Conservation (phyloP, 139 green algal genomes). For the Chlorella ohadii region DNA sequence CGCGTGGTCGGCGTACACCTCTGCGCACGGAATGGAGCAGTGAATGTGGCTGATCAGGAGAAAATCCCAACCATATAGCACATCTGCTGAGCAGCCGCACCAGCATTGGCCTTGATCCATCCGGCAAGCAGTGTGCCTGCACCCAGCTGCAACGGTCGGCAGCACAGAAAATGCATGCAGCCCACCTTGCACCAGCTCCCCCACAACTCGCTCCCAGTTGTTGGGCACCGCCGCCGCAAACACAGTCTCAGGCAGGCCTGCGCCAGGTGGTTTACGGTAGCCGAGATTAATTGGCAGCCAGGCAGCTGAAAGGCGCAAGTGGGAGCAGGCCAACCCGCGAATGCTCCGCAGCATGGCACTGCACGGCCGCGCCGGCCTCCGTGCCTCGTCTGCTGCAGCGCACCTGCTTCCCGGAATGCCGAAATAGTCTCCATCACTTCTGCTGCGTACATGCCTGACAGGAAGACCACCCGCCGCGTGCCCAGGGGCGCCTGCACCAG, state of each 20-base stretch:
- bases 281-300: background rate
- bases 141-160: too few relatives aligned
- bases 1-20: slow-evolving; percentile 29
- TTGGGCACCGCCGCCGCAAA: slow-evolving; percentile 33
- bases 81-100: too few relatives aligned
- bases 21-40: background rate
- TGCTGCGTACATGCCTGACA: slow-evolving; percentile 45
- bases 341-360: too few relatives aligned
- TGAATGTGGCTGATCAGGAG: background rate
- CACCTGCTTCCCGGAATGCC: slow-evolving; percentile 41
- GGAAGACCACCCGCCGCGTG: slow-evolving; percentile 25
- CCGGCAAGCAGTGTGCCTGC: too few relatives aligned
- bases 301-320: too few relatives aligned
- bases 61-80: too few relatives aligned
- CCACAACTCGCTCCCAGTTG: slow-evolving; percentile 5
- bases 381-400: background rate
- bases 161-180: too few relatives aligned
- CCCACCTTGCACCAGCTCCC: slow-evolving; percentile 25
- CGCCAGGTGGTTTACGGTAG: background rate
- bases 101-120: too few relatives aligned
- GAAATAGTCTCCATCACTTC: slow-evolving; percentile 45
- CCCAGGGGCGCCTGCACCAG: slow-evolving; percentile 12
- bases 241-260: slow-evolving; percentile 23
- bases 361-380: background rate
- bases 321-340: too few relatives aligned